Conservation (phyloP, 768 basidiomycete species). For the Kwoniella mangroviensis region DNA sequence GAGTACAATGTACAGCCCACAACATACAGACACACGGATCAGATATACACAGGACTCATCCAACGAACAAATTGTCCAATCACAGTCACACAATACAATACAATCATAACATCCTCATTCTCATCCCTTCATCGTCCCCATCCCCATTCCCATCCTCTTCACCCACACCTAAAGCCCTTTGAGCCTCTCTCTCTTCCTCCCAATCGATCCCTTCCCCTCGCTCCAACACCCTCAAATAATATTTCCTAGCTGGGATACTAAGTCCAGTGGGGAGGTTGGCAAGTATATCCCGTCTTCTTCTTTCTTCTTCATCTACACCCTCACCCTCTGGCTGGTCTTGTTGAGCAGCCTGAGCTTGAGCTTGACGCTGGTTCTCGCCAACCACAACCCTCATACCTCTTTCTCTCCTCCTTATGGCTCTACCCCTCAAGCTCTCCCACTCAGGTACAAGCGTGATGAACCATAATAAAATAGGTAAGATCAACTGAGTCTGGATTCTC, state of each 20-base stretch:
- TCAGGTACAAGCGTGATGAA: slow-evolving; percentile 50
- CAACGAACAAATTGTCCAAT: background rate
- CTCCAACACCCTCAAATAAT: slow-evolving; percentile 43
- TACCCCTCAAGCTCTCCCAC: slow-evolving; percentile 40
- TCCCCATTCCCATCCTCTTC: slow-evolving; percentile 37
- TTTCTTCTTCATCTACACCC: background rate
- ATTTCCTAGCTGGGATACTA: slow-evolving; percentile 30
- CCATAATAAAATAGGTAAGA: slow-evolving; percentile 47
- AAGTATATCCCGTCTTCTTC: background rate
- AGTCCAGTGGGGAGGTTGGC: slow-evolving; percentile 35
- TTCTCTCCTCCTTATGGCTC: slow-evolving; percentile 42
- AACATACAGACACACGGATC: background rate
- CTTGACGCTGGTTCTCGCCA: slow-evolving; percentile 27
- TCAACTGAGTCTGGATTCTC: slow-evolving; percentile 35
- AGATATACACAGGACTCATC: background rate
- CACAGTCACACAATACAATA: background rate
- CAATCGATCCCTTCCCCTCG: slow-evolving; percentile 52
- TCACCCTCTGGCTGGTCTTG: background rate
- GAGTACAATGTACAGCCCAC: background rate
- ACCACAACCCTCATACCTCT: slow-evolving; percentile 42
- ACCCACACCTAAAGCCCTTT: slow-evolving; percentile 45
- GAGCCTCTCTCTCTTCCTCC: slow-evolving; percentile 54
- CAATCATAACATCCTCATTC: slow-evolving; percentile 30
- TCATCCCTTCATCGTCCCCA: slow-evolving; percentile 30
- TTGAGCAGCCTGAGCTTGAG: background rate